These are phyloP conservation scores for Dacryopinax primogenitus DNA, from an alignment of 768 basidiomycete species.

Conservation along the genomic window DNA sequence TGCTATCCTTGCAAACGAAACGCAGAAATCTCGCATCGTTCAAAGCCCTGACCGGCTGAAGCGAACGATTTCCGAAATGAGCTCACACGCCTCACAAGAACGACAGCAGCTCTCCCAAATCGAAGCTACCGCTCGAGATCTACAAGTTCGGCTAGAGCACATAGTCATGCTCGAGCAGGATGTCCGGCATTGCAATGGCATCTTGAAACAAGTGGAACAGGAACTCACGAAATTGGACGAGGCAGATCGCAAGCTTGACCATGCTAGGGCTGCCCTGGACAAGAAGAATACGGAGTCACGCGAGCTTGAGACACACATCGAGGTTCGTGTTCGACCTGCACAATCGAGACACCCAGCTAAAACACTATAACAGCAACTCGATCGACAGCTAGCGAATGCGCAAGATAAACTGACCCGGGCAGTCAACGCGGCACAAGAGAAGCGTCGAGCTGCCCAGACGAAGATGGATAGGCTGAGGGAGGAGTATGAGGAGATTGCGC, in stretches of 20 bases:
- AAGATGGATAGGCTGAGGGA: slow-evolving; percentile 62
- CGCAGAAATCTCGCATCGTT: slow-evolving; percentile 63
- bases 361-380: slow-evolving; percentile 45
- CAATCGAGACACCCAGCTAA: background rate
- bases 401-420: slow-evolving; percentile 70
- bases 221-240: slow-evolving; percentile 51
- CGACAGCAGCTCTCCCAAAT: slow-evolving; percentile 50
- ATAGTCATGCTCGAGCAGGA: slow-evolving; percentile 71
- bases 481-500: slow-evolving; percentile 67
- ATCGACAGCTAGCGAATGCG: slow-evolving; percentile 67
- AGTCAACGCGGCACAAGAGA: slow-evolving; percentile 67
- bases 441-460: slow-evolving; percentile 54
- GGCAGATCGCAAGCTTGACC: slow-evolving; percentile 53
- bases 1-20: slow-evolving; percentile 46
- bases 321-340: slow-evolving; percentile 35
- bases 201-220: slow-evolving; percentile 59
- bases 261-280: slow-evolving; percentile 54
- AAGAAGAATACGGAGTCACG: slow-evolving; percentile 62
- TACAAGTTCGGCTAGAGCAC: slow-evolving; percentile 59
- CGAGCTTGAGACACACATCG: slow-evolving; percentile 51
- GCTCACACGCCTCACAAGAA: slow-evolving; percentile 50
- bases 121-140: slow-evolving; percentile 63
- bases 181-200: slow-evolving; percentile 55
- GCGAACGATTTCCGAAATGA: slow-evolving; percentile 68
- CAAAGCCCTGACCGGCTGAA: slow-evolving; percentile 86